Evolutionary conservation across 768 basidiomycete genomes (phyloP).

Genomic region (Trametopsis cervina): DNA sequence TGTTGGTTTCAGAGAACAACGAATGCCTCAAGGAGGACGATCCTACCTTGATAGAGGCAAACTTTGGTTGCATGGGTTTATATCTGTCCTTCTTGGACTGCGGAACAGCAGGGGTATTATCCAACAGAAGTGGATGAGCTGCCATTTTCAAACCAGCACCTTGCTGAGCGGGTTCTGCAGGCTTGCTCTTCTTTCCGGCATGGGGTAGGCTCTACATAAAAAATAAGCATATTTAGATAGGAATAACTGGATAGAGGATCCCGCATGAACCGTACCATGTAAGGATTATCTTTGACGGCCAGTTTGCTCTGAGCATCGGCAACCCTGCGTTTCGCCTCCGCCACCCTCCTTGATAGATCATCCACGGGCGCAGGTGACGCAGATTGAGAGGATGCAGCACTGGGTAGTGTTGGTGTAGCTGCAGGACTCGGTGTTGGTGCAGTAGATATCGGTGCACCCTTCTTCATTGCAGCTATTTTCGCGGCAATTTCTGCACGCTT

Average conservation of each 20-base stretch:
- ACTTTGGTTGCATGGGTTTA: constrained; percentile 99
- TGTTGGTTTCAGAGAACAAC: constrained; percentile 4
- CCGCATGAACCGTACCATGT: constrained; percentile 51
- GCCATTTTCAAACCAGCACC: constrained; percentile 87
- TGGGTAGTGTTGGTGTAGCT: constrained; percentile 21
- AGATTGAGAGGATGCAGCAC: constrained; percentile 13
- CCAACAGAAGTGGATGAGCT: constrained; percentile 80
- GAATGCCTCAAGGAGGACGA: neutral
- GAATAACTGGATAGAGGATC: neutral
- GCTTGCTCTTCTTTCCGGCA: constrained; percentile 43
- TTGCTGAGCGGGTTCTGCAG: constrained; percentile 61
- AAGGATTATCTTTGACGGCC: constrained; percentile 76
- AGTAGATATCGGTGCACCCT: constrained; percentile 19
- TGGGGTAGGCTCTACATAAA: constrained; percentile 43
- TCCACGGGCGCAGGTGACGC: constrained; percentile 43
- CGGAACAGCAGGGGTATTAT: constrained; percentile 47
- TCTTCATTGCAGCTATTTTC: constrained; percentile 74
- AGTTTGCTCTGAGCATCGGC: constrained; percentile 75
- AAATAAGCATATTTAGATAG: neutral
- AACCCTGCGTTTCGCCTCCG: constrained; percentile 82
- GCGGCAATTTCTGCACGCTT: constrained; percentile 82
- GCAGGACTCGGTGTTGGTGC: constrained; percentile 21
- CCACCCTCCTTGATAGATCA: constrained; percentile 64
- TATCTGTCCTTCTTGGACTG: constrained; percentile 88
- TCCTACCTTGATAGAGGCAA: constrained; percentile 84